Percentiles rank a stretch among this genome's conserved stretches.
Evolutionary conservation across 208 protist species (phyloP).

Genomic region (Willaertia magna): DNA sequence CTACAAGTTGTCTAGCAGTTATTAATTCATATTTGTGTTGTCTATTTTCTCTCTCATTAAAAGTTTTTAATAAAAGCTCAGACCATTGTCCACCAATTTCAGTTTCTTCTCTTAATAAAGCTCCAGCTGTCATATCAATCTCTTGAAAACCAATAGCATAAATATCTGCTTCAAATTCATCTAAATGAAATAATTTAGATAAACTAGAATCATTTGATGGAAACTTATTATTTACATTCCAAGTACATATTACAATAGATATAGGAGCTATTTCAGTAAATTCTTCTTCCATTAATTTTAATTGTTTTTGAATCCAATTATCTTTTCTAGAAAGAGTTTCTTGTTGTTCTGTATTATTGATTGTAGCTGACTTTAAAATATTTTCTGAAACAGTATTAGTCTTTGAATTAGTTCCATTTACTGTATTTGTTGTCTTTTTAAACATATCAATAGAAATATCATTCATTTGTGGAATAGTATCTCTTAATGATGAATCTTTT

Average conservation of each 20-base stretch:
- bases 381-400: no score
- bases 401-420: not conserved
- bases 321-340: not conserved
- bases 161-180: conserved; percentile 4
- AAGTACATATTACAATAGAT: not conserved
- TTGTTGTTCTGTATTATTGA: not conserved
- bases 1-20: not conserved
- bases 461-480: not conserved
- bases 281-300: not conserved
- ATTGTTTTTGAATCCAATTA: not conserved
- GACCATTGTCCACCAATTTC: not conserved
- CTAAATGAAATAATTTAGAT: not conserved
- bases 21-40: not conserved
- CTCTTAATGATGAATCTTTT: not conserved
- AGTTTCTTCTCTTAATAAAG: not conserved
- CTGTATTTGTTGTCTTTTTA: not conserved
- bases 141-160: conserved; percentile 1
- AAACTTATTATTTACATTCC: conserved; percentile 10
- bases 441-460: not conserved
- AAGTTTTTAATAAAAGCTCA: not conserved
- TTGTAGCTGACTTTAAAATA: not conserved
- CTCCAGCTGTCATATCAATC: not conserved
- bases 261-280: not conserved
- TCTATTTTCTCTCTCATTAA: not conserved
- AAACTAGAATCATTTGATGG: not conserved